phyloP scores from a whole-genome alignment of 2,329 filamentous ascomycete species.

The Akanthomyces dipterigenus region DNA sequence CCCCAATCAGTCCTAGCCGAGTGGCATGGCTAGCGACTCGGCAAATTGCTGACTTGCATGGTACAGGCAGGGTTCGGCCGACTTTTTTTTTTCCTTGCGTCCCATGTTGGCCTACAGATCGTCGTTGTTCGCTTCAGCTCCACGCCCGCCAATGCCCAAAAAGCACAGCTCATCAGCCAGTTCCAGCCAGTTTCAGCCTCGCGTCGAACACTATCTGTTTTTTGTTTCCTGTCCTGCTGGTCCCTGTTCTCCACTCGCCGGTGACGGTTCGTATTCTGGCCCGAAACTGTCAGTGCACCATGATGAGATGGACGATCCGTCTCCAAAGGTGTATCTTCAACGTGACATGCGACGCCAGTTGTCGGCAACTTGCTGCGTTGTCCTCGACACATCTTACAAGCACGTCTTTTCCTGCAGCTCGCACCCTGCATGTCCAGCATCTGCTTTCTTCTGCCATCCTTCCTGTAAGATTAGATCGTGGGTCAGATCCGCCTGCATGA shows the following conservation, averaged over 20 bases:
- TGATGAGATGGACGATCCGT: constrained; percentile 1
- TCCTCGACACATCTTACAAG: not conserved
- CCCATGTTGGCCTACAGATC: not conserved
- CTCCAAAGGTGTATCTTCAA: not conserved
- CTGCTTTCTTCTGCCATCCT: not conserved
- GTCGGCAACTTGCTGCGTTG: not conserved
- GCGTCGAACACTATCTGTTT: not conserved
- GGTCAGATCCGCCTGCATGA: not conserved
- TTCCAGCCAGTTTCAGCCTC: constrained; percentile 2
- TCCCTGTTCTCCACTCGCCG: not conserved
- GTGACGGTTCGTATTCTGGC: constrained; percentile 1
- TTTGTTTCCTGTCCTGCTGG: constrained; percentile 3
- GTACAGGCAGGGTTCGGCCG: not conserved
- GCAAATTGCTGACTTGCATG: constrained; percentile 7
- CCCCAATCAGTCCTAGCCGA: constrained; percentile 2
- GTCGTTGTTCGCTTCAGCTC: constrained; percentile 1
- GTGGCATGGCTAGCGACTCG: not conserved
- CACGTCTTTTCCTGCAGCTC: not conserved
- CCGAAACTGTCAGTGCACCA: not conserved
- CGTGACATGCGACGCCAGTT: no score
- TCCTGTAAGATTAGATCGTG: constrained; percentile 2
- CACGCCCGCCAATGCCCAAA: not conserved
- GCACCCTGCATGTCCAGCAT: not conserved
- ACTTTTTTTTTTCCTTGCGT: not conserved
- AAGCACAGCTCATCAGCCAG: not conserved